Evolutionary conservation across 2,329 filamentous ascomycete species (phyloP).

Genomic region (Teratosphaeria viscida): DNA sequence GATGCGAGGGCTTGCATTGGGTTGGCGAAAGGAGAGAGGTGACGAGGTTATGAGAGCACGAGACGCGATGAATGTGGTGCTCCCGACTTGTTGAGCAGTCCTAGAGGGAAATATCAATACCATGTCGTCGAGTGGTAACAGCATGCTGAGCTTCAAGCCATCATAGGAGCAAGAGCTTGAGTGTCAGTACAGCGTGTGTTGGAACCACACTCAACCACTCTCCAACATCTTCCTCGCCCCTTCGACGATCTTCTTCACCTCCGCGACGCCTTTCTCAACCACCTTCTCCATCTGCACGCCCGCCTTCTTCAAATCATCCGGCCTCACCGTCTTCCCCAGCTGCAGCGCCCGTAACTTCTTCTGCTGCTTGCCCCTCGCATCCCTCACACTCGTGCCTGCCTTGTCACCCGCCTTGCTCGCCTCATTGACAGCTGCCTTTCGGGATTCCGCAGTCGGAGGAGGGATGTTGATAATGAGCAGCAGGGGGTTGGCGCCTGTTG

Average conservation of each 20-base stretch:
- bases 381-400: constrained; percentile 31
- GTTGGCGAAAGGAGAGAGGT: background rate
- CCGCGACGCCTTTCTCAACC: constrained; percentile 36
- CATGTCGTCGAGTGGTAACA: background rate
- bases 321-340: constrained; percentile 32
- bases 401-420: constrained; percentile 33
- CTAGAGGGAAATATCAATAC: background rate
- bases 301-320: constrained; percentile 41
- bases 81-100: background rate
- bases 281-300: constrained; percentile 40
- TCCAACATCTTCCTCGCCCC: constrained; percentile 38
- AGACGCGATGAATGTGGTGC: background rate
- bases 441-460: constrained; percentile 47
- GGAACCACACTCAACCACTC: constrained; percentile 6
- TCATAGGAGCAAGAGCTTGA: background rate
- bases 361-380: constrained; percentile 37
- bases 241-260: constrained; percentile 41
- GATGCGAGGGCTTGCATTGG: background rate
- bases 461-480: constrained; percentile 46
- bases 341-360: constrained; percentile 38
- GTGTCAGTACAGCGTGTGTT: background rate
- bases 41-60: background rate
- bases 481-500: constrained; percentile 39
- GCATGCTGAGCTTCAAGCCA: background rate
- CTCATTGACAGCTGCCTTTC: constrained; percentile 17